Evolutionary conservation across 495 filamentous ascomycete species (phyloP).

Genomic region (Cercophora samala): DNA sequence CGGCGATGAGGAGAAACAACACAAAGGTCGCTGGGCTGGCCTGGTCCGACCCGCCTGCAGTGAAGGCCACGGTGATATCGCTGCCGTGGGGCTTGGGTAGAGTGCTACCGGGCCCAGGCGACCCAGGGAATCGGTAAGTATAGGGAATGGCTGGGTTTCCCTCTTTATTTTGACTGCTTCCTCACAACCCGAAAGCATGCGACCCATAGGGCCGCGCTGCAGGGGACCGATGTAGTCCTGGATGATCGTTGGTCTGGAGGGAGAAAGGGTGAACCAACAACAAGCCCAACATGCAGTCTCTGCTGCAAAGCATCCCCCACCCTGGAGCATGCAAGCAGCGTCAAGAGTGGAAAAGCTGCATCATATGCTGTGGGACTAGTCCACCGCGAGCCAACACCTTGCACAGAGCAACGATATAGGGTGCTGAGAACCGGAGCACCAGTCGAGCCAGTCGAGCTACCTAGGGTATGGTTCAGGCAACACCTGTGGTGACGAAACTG

Average conservation of each 20-base stretch:
- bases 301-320: neutral
- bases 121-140: neutral
- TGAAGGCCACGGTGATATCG: neutral
- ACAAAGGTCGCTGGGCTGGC: neutral
- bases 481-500: neutral
- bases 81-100: neutral
- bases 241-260: neutral
- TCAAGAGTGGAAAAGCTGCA: neutral
- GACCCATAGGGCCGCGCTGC: neutral
- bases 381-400: neutral
- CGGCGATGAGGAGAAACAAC: slow-evolving; percentile 2
- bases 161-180: neutral
- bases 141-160: neutral
- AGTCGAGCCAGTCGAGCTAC: no score
- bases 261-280: neutral
- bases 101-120: neutral
- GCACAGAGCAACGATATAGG: neutral
- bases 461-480: neutral
- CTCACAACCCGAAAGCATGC: neutral
- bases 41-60: neutral
- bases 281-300: neutral
- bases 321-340: neutral
- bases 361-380: neutral
- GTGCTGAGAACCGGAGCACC: neutral
- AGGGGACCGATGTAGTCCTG: neutral